These are phyloP conservation scores for Paragyromitra xinjiangensis DNA, from an alignment of 495 filamentous ascomycete species.

Conservation along the genomic window DNA sequence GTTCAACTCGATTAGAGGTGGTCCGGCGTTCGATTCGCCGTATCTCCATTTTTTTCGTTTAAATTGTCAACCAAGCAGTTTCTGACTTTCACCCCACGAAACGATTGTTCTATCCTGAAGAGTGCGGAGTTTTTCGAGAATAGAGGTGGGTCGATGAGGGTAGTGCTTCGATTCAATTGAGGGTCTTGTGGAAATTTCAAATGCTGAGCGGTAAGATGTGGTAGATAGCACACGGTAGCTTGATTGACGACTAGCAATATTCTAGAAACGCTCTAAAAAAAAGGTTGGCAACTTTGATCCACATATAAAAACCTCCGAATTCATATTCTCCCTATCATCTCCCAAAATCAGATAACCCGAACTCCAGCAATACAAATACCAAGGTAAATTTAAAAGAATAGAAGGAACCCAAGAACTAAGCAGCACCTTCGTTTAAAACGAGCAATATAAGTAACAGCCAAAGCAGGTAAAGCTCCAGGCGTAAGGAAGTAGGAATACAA, in stretches of 20 bases:
- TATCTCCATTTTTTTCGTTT: constrained; percentile 19
- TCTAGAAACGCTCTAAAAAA: not conserved
- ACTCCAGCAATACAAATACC: constrained; percentile 9
- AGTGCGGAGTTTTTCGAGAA: not conserved
- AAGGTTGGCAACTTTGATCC: not conserved
- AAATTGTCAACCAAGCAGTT: not conserved
- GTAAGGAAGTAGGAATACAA: not conserved
- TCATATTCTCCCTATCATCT: not conserved
- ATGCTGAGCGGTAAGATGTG: not conserved
- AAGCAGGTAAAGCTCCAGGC: not conserved
- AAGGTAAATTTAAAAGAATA: not conserved
- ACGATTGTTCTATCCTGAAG: not conserved
- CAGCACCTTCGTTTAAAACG: not conserved
- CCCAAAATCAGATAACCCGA: constrained; percentile 9
- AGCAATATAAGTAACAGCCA: constrained; percentile 13
- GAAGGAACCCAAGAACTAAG: not conserved
- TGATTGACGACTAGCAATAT: not conserved
- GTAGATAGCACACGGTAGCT: not conserved
- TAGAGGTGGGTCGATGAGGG: not conserved
- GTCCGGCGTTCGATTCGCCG: constrained; percentile 40
- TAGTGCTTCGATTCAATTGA: too few relatives aligned
- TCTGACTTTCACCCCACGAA: not conserved
- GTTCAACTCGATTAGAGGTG: constrained; percentile 17
- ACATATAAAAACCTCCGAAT: not conserved
- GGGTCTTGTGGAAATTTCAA: not conserved